Conservation (phyloP, 805 yeast genomes). For the Candida boleticola region DNA sequence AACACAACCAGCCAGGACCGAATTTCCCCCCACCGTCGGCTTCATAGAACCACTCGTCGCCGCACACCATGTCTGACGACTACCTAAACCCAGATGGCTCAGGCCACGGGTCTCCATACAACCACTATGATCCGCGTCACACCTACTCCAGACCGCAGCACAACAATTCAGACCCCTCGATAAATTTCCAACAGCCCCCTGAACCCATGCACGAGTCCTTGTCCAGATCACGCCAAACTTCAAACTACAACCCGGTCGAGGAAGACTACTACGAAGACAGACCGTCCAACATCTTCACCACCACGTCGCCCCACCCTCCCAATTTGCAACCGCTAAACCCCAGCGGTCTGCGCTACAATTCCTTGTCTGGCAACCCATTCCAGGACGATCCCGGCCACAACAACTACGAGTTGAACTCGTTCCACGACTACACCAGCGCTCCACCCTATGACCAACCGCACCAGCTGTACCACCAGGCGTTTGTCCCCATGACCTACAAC, state of each 20-base stretch:
- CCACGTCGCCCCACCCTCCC: conserved; percentile 14
- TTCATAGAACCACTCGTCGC: no score
- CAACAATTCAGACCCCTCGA: background rate
- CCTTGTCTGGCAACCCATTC: conserved; percentile 13
- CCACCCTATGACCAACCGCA: conserved; percentile 9
- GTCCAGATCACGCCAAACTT: conserved; percentile 17
- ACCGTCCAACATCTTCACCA: conserved; percentile 23
- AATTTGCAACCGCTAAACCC: conserved; percentile 8
- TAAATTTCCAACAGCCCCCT: conserved; percentile 27
- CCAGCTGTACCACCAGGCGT: conserved; percentile 32
- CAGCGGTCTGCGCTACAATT: conserved; percentile 9
- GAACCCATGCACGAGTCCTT: conserved; percentile 17
- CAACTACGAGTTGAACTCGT: conserved; percentile 21
- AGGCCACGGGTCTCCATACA: background rate
- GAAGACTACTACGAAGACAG: conserved; percentile 16
- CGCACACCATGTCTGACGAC: background rate
- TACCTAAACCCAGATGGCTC: no score
- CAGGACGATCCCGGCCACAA: conserved; percentile 8
- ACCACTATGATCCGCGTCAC: conserved; percentile 1
- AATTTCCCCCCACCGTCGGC: no score
- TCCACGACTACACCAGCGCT: conserved; percentile 14
- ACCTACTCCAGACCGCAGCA: background rate
- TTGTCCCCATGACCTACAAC: conserved; percentile 42
- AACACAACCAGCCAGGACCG: no score
- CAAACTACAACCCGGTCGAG: conserved; percentile 19